phyloP scores from a whole-genome alignment of 306 rosid species.

The Potentilla sterilis region DNA sequence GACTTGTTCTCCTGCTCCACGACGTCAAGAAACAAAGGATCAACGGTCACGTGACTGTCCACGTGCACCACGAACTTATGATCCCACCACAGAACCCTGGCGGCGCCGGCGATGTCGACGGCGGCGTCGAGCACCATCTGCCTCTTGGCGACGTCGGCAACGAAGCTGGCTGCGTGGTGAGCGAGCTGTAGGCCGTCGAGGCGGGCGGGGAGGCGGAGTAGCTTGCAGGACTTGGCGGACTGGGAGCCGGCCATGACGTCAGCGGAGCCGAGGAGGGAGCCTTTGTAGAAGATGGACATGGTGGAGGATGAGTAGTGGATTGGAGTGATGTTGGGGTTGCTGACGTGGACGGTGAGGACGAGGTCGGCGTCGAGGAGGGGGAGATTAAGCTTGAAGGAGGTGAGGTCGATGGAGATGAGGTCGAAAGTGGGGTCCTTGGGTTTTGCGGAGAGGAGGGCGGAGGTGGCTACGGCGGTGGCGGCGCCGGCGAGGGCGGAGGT shows the following conservation, averaged over 20 bases:
- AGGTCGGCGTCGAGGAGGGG: slow-evolving; percentile 72
- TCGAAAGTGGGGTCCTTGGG: slow-evolving; percentile 86
- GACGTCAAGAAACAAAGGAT: slow-evolving; percentile 81
- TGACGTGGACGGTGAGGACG: slow-evolving; percentile 72
- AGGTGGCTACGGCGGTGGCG: slow-evolving; percentile 61
- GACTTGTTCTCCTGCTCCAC: slow-evolving; percentile 64
- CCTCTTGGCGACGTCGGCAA: slow-evolving; percentile 58
- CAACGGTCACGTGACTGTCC: slow-evolving; percentile 75
- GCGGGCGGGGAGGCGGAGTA: slow-evolving; percentile 68
- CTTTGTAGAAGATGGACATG: slow-evolving; percentile 84
- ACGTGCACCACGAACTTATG: slow-evolving; percentile 67
- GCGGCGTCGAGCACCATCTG: slow-evolving; percentile 73
- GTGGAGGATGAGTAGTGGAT: slow-evolving; percentile 70
- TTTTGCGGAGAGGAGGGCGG: slow-evolving; percentile 50
- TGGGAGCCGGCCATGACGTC: slow-evolving; percentile 72
- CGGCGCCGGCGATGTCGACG: slow-evolving; percentile 66
- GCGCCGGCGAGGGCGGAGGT: slow-evolving; percentile 68
- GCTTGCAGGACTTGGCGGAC: slow-evolving; percentile 61
- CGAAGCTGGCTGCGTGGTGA: slow-evolving; percentile 50
- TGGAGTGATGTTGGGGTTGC: slow-evolving; percentile 78
- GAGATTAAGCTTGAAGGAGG: slow-evolving; percentile 58
- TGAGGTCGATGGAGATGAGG: slow-evolving; percentile 65
- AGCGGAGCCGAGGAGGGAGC: slow-evolving; percentile 80
- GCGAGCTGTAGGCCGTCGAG: slow-evolving; percentile 62
- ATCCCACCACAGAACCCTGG: slow-evolving; percentile 77